A percentile compares a stretch with the other conserved stretches of the same genome.
These are phyloP conservation scores for Halophytophthora polymorphica DNA, from an alignment of 352 stramenopile genomes.

Conservation along the genomic window DNA sequence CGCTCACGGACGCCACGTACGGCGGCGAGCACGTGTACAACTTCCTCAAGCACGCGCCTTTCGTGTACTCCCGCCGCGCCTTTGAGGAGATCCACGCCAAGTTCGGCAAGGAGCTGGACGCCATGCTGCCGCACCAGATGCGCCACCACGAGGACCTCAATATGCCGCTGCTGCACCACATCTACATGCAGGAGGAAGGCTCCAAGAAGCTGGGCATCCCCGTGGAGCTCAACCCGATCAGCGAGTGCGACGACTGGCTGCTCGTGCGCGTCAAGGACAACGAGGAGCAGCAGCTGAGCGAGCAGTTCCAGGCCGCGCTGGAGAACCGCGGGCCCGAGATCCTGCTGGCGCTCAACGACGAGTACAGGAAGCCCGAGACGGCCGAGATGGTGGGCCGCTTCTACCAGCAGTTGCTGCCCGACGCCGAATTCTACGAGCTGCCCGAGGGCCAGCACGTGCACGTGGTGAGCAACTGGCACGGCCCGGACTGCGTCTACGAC, in stretches of 20 bases:
- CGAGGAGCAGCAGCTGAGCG: constrained; percentile 29
- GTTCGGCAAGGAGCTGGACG: constrained; percentile 50
- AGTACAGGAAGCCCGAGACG: constrained; percentile 55
- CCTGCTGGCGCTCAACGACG: constrained; percentile 78
- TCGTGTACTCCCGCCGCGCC: constrained; percentile 69
- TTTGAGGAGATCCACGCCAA: constrained; percentile 79
- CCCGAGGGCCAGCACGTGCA: constrained; percentile 39
- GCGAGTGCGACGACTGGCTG: constrained; percentile 79
- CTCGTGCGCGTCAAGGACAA: constrained; percentile 65
- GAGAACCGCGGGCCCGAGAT: constrained; percentile 52
- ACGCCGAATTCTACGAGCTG: constrained; percentile 54
- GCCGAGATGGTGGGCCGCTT: constrained; percentile 54
- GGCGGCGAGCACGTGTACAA: constrained; percentile 84
- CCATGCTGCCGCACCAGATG: constrained; percentile 58
- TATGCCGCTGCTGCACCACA: constrained; percentile 78
- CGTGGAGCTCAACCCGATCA: constrained; percentile 63
- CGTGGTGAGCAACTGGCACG: constrained; percentile 78
- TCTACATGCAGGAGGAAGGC: constrained; percentile 85
- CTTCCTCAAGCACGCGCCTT: constrained; percentile 84
- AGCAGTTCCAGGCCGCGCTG: constrained; percentile 38
- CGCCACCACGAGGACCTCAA: constrained; percentile 73
- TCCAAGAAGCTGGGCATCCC: constrained; percentile 51
- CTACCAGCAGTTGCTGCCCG: constrained; percentile 58
- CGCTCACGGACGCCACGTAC: constrained; percentile 68
- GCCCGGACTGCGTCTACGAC: constrained; percentile 57